Evolutionary conservation across 1,284 basidiomycete species (phyloP).

Genomic region (Anthracocystis panici-leucophaei): DNA sequence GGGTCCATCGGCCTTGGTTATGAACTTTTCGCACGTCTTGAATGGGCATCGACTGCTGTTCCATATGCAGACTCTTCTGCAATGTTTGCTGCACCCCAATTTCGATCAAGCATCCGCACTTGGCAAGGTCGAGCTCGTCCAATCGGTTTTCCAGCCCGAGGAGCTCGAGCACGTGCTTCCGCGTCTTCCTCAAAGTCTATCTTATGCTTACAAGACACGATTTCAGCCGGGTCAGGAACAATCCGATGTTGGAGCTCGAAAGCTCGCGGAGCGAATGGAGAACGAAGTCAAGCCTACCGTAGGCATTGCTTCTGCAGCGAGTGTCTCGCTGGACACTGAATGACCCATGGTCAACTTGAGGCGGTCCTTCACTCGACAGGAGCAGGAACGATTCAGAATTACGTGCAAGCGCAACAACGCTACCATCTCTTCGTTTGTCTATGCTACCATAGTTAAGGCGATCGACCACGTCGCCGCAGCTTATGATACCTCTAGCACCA

Average conservation of each 20-base stretch:
- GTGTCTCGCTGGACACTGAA: background rate
- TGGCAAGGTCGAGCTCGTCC: background rate
- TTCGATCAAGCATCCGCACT: background rate
- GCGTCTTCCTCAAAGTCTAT: background rate
- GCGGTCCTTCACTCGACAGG: background rate
- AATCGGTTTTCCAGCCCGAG: background rate
- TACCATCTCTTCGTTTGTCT: conserved; percentile 1
- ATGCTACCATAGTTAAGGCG: background rate
- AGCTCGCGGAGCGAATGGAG: background rate
- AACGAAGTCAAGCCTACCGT: background rate
- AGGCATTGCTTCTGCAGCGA: background rate
- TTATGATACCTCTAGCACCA: background rate
- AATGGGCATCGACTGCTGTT: background rate
- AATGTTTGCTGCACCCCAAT: background rate
- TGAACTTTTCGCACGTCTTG: background rate
- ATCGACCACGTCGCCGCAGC: background rate
- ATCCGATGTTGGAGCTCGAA: background rate
- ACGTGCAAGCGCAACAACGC: conserved; percentile 1
- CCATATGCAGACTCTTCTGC: background rate
- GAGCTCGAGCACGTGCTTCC: background rate
- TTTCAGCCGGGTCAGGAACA: background rate
- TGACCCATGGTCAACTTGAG: conserved; percentile 4
- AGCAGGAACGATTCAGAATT: background rate
- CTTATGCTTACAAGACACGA: background rate
- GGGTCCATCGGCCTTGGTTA: background rate